phyloP scores from a whole-genome alignment of 805 yeast genomes.

The Ogataea dorogensis region DNA sequence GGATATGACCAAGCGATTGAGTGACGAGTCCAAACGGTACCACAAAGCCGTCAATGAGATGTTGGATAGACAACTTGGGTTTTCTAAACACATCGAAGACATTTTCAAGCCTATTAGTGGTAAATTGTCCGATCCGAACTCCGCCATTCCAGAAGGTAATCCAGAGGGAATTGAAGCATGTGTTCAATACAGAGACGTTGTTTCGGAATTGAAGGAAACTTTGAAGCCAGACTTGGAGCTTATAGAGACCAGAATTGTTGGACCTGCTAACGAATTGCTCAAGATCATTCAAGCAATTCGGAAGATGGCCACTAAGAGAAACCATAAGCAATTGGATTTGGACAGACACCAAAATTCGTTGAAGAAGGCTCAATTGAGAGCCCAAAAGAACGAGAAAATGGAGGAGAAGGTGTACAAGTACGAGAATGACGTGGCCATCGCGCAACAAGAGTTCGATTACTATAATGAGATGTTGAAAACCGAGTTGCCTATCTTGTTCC shows the following conservation, averaged over 20 bases:
- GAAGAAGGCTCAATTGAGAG: conserved; percentile 74
- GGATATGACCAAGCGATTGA: conserved; percentile 80
- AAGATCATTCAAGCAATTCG: conserved; percentile 78
- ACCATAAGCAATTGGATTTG: conserved; percentile 90
- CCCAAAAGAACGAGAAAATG: conserved; percentile 81
- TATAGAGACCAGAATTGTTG: conserved; percentile 84
- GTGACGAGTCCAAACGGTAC: conserved; percentile 87
- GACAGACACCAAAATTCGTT: conserved; percentile 76
- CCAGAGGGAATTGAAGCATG: conserved; percentile 96
- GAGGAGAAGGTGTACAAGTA: conserved; percentile 88
- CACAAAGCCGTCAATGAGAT: conserved; percentile 90
- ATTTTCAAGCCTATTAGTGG: conserved; percentile 96
- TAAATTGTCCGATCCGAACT: conserved; percentile 83
- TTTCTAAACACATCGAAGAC: conserved; percentile 93
- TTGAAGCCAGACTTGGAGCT: conserved; percentile 90
- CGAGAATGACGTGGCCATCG: conserved; percentile 85
- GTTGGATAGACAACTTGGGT: conserved; percentile 91
- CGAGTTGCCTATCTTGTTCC: conserved; percentile 85
- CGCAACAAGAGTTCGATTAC: conserved; percentile 94
- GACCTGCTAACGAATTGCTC: conserved; percentile 88
- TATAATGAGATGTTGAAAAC: conserved; percentile 91
- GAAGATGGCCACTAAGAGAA: conserved; percentile 93
- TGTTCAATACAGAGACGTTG: conserved; percentile 86
- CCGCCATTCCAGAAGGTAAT: conserved; percentile 85
- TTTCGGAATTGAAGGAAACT: conserved; percentile 78